Evolutionary conservation across 208 protist species (phyloP).

Genomic region (Borovskyia barvae): DNA sequence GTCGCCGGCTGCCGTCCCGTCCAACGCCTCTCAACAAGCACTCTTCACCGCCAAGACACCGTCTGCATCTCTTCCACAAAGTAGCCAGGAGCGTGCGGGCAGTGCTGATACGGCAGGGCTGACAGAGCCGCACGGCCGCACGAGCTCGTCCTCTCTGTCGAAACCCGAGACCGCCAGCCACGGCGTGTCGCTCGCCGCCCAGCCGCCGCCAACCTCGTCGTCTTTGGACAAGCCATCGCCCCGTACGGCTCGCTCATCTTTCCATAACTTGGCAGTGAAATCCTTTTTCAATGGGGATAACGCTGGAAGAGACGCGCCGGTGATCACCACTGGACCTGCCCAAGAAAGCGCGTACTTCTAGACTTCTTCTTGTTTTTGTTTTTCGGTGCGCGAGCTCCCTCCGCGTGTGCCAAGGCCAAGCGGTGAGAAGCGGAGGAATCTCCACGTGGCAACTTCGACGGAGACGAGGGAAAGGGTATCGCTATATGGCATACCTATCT

Average conservation of each 20-base stretch:
- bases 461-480: too few species aligned
- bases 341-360: conserved; percentile 54
- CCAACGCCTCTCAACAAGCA: not conserved
- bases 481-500: too few species aligned
- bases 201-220: not conserved
- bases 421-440: too few species aligned
- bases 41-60: not conserved
- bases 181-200: too few species aligned
- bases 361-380: too few species aligned
- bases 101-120: conserved; percentile 24
- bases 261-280: conserved; percentile 27
- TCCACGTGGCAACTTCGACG: too few species aligned
- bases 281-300: conserved; percentile 34
- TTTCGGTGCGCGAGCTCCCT: too few species aligned
- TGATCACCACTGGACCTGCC: conserved; percentile 3
- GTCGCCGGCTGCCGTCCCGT: not conserved
- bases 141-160: conserved; percentile 8
- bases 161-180: not conserved
- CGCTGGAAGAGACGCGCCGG: not conserved
- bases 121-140: conserved; percentile 24
- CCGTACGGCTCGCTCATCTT: not conserved
- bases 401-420: too few species aligned
- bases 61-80: conserved; percentile 8
- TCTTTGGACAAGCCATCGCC: not conserved
- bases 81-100: conserved; percentile 26